Evolutionary conservation across 202 grass and related monocot species (phyloP).

Genomic region (Hordeum pubiflorum): DNA sequence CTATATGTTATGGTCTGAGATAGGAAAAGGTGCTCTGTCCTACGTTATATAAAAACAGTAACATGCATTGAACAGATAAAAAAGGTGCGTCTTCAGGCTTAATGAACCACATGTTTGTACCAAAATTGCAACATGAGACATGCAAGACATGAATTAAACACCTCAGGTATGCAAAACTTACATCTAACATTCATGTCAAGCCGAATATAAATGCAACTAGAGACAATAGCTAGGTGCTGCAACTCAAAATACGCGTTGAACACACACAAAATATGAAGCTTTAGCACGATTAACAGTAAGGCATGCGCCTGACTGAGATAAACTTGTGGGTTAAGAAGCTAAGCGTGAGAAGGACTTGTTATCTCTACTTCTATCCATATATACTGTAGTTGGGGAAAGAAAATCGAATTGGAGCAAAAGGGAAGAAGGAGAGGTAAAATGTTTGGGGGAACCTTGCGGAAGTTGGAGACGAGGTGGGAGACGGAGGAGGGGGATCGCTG

Average conservation of each 20-base stretch:
- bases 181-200: background rate
- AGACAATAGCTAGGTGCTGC: background rate
- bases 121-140: background rate
- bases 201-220: background rate
- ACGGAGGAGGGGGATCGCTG: slow-evolving; percentile 80
- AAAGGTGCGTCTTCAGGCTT: background rate
- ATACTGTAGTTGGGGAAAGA: background rate
- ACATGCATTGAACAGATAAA: background rate
- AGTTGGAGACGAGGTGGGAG: slow-evolving; percentile 89
- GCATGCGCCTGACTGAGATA: background rate
- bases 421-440: background rate
- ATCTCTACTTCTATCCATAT: background rate
- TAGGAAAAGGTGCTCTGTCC: background rate
- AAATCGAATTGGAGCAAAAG: background rate
- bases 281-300: background rate
- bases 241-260: slow-evolving; percentile 5
- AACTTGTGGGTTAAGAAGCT: background rate
- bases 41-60: background rate
- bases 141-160: background rate
- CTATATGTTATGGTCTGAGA: background rate
- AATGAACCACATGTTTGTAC: background rate
- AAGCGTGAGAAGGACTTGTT: background rate
- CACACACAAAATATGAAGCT: background rate
- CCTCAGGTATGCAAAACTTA: background rate
- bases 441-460: slow-evolving; percentile 57